Conservation (phyloP, 1,284 basidiomycete genomes). For the Cutaneotrichosporon sp. region DNA sequence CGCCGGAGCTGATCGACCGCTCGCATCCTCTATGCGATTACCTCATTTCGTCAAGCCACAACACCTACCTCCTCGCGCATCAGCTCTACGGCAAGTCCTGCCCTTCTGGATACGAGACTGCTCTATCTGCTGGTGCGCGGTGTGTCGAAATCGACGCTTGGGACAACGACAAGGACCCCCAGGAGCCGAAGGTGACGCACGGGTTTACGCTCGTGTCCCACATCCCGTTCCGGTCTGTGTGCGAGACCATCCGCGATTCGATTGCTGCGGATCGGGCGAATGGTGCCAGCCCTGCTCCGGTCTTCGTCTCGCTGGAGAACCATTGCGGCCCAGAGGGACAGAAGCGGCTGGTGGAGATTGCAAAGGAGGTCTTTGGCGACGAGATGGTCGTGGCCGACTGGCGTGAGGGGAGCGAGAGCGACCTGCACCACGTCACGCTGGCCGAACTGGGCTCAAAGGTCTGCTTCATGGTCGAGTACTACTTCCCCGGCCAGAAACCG, state of each 20-base stretch:
- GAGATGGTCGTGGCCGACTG: background rate
- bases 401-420: background rate
- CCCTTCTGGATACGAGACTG: conserved; percentile 10
- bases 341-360: conserved; percentile 17
- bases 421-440: conserved; percentile 4
- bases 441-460: conserved; percentile 11
- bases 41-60: conserved; percentile 90
- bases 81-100: conserved; percentile 18
- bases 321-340: conserved; percentile 16
- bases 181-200: conserved; percentile 21
- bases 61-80: conserved; percentile 82
- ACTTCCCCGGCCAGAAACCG: conserved; percentile 7
- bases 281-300: background rate
- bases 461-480: conserved; percentile 19
- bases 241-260: conserved; percentile 16
- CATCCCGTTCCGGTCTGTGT: conserved; percentile 16
- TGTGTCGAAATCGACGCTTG: conserved; percentile 23
- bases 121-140: conserved; percentile 11
- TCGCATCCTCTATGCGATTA: conserved; percentile 73
- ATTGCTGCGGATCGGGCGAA: background rate
- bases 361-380: conserved; percentile 16
- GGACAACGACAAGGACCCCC: conserved; percentile 10
- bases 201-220: conserved; percentile 19
- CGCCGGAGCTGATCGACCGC: conserved; percentile 9
- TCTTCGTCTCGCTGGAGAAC: conserved; percentile 18